Evolutionary conservation across 768 basidiomycete species (phyloP).

Genomic region (Phanerodontia chrysosporium): DNA sequence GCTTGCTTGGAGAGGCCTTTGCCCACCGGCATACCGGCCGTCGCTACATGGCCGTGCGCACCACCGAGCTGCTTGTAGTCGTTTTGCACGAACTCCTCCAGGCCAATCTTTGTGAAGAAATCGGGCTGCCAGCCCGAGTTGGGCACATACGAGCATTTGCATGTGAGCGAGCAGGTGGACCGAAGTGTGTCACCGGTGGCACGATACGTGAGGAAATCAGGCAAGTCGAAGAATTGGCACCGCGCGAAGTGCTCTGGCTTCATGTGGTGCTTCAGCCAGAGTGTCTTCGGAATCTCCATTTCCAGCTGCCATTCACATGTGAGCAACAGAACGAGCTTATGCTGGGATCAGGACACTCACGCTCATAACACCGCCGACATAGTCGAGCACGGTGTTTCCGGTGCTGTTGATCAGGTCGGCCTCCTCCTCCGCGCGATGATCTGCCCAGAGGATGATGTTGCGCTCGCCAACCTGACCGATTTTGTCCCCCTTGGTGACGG

Average conservation of each 20-base stretch:
- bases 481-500: slow-evolving; percentile 63
- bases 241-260: slow-evolving; percentile 56
- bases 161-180: slow-evolving; percentile 90
- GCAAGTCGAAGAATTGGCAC: slow-evolving; percentile 87
- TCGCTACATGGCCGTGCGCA: slow-evolving; percentile 56
- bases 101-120: slow-evolving; percentile 84
- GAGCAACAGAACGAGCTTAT: background rate
- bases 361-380: slow-evolving; percentile 95
- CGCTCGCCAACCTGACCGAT: slow-evolving; percentile 68
- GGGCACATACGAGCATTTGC: slow-evolving; percentile 94
- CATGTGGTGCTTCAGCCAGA: slow-evolving; percentile 96
- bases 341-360: slow-evolving; percentile 37
- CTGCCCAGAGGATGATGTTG: slow-evolving; percentile 94
- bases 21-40: slow-evolving; percentile 85
- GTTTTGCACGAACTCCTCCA: slow-evolving; percentile 62
- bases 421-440: slow-evolving; percentile 91
- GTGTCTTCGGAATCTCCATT: slow-evolving; percentile 97
- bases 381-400: slow-evolving; percentile 81
- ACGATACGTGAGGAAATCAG: slow-evolving; percentile 94
- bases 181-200: slow-evolving; percentile 71
- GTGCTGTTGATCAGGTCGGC: slow-evolving; percentile 86
- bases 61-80: slow-evolving; percentile 76
- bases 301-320: slow-evolving; percentile 56
- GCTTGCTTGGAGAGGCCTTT: slow-evolving; percentile 72
- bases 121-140: slow-evolving; percentile 82